These are phyloP conservation scores for Penicillium sp. DNA, from an alignment of 2,329 filamentous ascomycete species.

Conservation along the genomic window DNA sequence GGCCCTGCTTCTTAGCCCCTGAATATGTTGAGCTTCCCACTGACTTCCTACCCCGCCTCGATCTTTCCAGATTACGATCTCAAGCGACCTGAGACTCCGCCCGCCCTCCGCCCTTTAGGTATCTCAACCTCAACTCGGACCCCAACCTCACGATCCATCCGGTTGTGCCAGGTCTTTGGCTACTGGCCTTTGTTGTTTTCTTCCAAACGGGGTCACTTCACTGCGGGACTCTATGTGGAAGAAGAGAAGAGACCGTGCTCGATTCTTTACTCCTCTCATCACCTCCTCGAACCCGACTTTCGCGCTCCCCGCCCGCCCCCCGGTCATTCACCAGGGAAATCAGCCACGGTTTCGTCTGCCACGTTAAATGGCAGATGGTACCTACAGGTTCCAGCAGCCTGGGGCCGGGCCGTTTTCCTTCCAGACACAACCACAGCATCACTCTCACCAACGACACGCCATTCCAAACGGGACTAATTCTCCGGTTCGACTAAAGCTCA, in stretches of 20 bases:
- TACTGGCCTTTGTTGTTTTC: slow-evolving; percentile 18
- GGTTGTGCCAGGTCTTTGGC: slow-evolving; percentile 14
- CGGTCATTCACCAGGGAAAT: slow-evolving; percentile 30
- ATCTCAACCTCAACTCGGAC: slow-evolving; percentile 21
- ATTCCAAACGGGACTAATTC: slow-evolving; percentile 48
- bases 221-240: slow-evolving; percentile 48
- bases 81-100: slow-evolving; percentile 30
- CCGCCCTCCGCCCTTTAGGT: slow-evolving; percentile 25
- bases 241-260: slow-evolving; percentile 49
- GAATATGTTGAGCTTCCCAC: slow-evolving; percentile 6
- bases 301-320: slow-evolving; percentile 25
- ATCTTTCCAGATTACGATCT: slow-evolving; percentile 12
- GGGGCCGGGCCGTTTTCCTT: slow-evolving; percentile 53
- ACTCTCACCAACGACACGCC: slow-evolving; percentile 44
- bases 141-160: slow-evolving; percentile 3
- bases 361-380: slow-evolving; percentile 57
- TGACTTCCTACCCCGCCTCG: slow-evolving; percentile 6
- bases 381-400: slow-evolving; percentile 56
- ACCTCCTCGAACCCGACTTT: slow-evolving; percentile 27
- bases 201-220: slow-evolving; percentile 31
- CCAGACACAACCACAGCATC: slow-evolving; percentile 45
- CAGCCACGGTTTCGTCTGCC: slow-evolving; percentile 47
- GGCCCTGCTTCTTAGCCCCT: neutral
- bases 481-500: slow-evolving; percentile 47
- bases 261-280: slow-evolving; percentile 38